These are phyloP conservation scores for Pseudocercospora eumusae DNA, from an alignment of 2,329 filamentous ascomycete species.

Conservation along the genomic window DNA sequence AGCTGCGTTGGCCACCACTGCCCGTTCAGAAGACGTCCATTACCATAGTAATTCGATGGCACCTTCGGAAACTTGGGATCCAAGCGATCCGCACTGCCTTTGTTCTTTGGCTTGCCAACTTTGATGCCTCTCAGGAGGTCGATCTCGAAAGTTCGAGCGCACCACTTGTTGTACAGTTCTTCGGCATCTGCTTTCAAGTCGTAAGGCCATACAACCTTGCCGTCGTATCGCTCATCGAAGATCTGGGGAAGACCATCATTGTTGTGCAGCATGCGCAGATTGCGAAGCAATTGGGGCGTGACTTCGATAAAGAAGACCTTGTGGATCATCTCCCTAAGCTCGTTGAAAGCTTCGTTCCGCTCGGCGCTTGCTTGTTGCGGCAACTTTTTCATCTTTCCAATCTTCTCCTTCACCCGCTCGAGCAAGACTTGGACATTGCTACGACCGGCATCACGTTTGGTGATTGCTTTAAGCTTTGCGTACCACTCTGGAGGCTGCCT, in stretches of 20 bases:
- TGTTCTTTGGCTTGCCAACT: slow-evolving; percentile 22
- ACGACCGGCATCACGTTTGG: slow-evolving; percentile 13
- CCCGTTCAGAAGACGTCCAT: slow-evolving; percentile 47
- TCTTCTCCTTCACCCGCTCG: slow-evolving; percentile 14
- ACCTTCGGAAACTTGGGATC: slow-evolving; percentile 29
- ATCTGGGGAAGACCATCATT: slow-evolving; percentile 45
- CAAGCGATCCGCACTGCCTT: slow-evolving; percentile 29
- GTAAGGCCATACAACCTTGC: slow-evolving; percentile 42
- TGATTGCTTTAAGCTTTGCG: not conserved
- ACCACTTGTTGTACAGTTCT: slow-evolving; percentile 52
- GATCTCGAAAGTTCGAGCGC: slow-evolving; percentile 43
- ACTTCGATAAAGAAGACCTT: slow-evolving; percentile 44
- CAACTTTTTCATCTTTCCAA: slow-evolving; percentile 14
- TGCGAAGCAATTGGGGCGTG: slow-evolving; percentile 38
- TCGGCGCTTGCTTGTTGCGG: not conserved
- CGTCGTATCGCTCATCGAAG: slow-evolving; percentile 38
- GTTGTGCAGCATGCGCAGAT: slow-evolving; percentile 42
- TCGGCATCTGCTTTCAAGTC: slow-evolving; percentile 53
- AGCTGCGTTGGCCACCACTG: slow-evolving; percentile 60
- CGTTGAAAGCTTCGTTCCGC: slow-evolving; percentile 29
- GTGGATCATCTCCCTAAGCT: slow-evolving; percentile 44
- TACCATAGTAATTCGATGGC: slow-evolving; percentile 42
- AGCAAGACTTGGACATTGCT: slow-evolving; percentile 18
- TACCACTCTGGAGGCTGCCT: slow-evolving; percentile 30
- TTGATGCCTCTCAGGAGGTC: slow-evolving; percentile 51